Evolutionary conservation across 768 basidiomycete species (phyloP).

Genomic region (Fibroporia radiculosa): DNA sequence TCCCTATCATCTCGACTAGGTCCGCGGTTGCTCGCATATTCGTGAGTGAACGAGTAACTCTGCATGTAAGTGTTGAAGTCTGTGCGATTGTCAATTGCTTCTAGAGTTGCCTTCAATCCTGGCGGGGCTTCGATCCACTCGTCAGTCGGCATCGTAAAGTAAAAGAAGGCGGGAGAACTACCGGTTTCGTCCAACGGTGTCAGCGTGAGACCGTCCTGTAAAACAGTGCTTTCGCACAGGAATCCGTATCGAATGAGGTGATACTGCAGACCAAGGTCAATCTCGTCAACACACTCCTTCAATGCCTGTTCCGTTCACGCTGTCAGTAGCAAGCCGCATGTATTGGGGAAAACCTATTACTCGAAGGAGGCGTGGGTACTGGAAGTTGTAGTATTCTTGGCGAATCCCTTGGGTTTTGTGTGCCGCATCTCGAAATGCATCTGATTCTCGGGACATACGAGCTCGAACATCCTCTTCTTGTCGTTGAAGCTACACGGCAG

Average conservation of each 20-base stretch:
- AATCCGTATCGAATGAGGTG: slow-evolving; percentile 93
- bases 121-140: slow-evolving; percentile 17
- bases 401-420: slow-evolving; percentile 83
- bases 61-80: slow-evolving; percentile 99
- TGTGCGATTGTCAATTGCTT: slow-evolving; percentile 87
- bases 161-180: slow-evolving; percentile 18
- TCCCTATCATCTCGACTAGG: slow-evolving; percentile 83
- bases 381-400: slow-evolving; percentile 98
- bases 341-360: slow-evolving; percentile 40
- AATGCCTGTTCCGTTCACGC: slow-evolving; percentile 35
- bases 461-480: slow-evolving; percentile 93
- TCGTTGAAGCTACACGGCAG: slow-evolving; percentile 55
- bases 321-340: background rate
- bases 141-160: background rate
- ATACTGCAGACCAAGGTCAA: slow-evolving; percentile 97
- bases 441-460: slow-evolving; percentile 79
- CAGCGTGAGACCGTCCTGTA: slow-evolving; percentile 83
- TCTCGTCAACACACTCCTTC: slow-evolving; percentile 93
- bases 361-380: slow-evolving; percentile 86
- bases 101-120: slow-evolving; percentile 81
- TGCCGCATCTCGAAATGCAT: slow-evolving; percentile 85
- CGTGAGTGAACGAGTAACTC: slow-evolving; percentile 89
- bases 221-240: slow-evolving; percentile 82
- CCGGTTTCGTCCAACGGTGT: slow-evolving; percentile 67
- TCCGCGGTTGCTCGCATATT: slow-evolving; percentile 49